Base-by-base conservation (phyloP, 306 rosid genomes). In the Betula pendula region DNA sequence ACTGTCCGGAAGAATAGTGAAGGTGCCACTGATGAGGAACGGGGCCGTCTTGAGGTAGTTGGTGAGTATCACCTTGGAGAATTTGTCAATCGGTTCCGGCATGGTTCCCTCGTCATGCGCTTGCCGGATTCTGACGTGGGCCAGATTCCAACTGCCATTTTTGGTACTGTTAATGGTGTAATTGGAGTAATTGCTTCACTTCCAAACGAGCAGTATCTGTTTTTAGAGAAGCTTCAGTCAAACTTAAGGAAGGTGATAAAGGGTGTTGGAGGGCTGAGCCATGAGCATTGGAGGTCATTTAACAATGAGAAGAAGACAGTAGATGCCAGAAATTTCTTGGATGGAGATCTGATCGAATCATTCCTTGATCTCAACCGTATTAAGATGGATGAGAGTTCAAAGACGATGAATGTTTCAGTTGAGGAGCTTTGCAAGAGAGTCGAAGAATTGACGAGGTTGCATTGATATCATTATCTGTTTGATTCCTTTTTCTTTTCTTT, bases 281-380 rank as follows among this genome's bases (percentile, higher is more conserved):
- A 96, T 14, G 99, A 96, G 87, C 99, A 96, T 27, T 92, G 99
- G 99, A 90, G 98, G 77, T 96, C 98, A 49, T 96, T 92, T 80
- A 92, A 85, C 88, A 96, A 86, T 15, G 98, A 96, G 85, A 96
- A 92, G 90, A 90, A 89, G 77, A 88, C 96, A 1, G 91, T 79
- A 8, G 96, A 95, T 42, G 97, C 99, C 31, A 88, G 87, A 75
- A 95, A 87, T 53, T 92, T 95, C 87, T 81, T 95, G 71, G 99
- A 95, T 31, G 99, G 99, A 11, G 99, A 95, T 85, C 82, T 95
- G n/a, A 95, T 95, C 1, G 99, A 95, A 72, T 95, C 99, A 2
- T 95, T 92, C 84, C 95, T 95, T 44, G 99, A 95, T 82, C 96
- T 95, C 49, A 91, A 84, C 76, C 92, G 97, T 35, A 76, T 52